Percentiles rank a stretch among this genome's conserved stretches.
These are phyloP conservation scores for Hawksworthiomyces lignivorus DNA, from an alignment of 2,329 filamentous ascomycete genomes.

Conservation along the genomic window DNA sequence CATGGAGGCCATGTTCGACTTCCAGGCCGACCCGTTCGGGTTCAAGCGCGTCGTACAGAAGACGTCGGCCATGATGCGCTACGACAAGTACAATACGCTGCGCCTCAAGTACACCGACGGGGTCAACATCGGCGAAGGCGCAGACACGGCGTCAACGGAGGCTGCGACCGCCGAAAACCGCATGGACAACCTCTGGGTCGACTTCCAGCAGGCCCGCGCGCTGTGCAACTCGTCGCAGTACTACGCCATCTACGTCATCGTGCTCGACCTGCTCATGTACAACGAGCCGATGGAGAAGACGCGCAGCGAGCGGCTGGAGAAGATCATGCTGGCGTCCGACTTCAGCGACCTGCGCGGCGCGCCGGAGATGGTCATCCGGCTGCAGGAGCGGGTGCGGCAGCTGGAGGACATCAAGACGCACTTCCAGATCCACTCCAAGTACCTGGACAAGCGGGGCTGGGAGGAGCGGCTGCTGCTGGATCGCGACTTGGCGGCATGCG, in stretches of 20 bases:
- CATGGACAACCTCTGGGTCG: slow-evolving; percentile 95
- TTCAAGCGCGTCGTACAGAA: slow-evolving; percentile 96
- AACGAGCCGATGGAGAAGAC: slow-evolving; percentile 95
- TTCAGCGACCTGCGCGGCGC: slow-evolving; percentile 94
- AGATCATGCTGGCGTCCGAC: slow-evolving; percentile 97
- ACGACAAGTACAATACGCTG: slow-evolving; percentile 96
- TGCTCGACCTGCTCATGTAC: slow-evolving; percentile 90
- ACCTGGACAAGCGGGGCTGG: slow-evolving; percentile 84
- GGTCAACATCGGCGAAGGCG: slow-evolving; percentile 57
- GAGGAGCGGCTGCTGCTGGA: slow-evolving; percentile 84
- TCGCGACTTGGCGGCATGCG: slow-evolving; percentile 77
- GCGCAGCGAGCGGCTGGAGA: slow-evolving; percentile 88
- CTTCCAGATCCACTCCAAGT: slow-evolving; percentile 86
- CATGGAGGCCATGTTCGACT: slow-evolving; percentile 98
- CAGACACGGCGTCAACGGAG: slow-evolving; percentile 35
- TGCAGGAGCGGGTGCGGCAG: slow-evolving; percentile 88
- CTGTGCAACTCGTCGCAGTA: slow-evolving; percentile 97
- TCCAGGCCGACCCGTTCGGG: slow-evolving; percentile 87
- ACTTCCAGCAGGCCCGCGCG: slow-evolving; percentile 90
- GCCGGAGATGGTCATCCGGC: slow-evolving; percentile 81
- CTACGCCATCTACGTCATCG: slow-evolving; percentile 96
- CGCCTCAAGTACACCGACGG: slow-evolving; percentile 97
- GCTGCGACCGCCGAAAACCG: slow-evolving; percentile 63
- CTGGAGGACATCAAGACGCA: slow-evolving; percentile 94
- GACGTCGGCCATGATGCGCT: slow-evolving; percentile 87